phyloP scores from a whole-genome alignment of 495 filamentous ascomycete genomes.

The Aspergillus nanangensis region DNA sequence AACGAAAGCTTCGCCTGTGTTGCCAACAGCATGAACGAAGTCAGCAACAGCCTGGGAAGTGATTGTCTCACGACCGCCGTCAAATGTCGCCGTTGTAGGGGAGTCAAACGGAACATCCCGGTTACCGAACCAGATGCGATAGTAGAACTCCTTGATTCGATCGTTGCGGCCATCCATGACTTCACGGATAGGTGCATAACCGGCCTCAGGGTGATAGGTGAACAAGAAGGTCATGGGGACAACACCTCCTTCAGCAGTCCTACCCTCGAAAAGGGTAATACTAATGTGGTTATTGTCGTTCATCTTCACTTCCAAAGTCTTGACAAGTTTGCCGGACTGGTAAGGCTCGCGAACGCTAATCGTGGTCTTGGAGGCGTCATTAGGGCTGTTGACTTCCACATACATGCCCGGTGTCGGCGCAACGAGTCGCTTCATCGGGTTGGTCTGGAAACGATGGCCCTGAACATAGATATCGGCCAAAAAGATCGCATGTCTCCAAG shows the following conservation, averaged over 20 bases:
- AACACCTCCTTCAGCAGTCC: conserved; percentile 73
- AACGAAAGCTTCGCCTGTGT: conserved; percentile 97
- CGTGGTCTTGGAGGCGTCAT: conserved; percentile 70
- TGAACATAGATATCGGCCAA: conserved; percentile 92
- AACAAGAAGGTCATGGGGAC: conserved; percentile 79
- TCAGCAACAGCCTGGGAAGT: conserved; percentile 92
- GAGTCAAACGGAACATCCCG: conserved; percentile 80
- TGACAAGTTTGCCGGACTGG: conserved; percentile 62
- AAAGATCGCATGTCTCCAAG: conserved; percentile 97
- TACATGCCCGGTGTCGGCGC: conserved; percentile 79
- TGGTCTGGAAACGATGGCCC: conserved; percentile 93
- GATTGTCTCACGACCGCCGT: conserved; percentile 79
- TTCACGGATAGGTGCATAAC: conserved; percentile 92
- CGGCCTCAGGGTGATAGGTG: conserved; percentile 87
- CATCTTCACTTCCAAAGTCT: conserved; percentile 80
- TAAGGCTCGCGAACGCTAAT: conserved; percentile 72
- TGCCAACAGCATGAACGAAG: conserved; percentile 96
- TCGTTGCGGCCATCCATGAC: conserved; percentile 94
- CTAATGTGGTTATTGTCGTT: conserved; percentile 72
- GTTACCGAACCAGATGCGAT: conserved; percentile 87
- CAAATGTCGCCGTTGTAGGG: conserved; percentile 78
- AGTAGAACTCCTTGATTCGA: conserved; percentile 97
- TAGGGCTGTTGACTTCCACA: conserved; percentile 78
- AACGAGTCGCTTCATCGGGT: conserved; percentile 89
- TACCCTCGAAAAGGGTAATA: conserved; percentile 83